A percentile compares a stretch with the other conserved stretches of the same genome.
Conservation (phyloP, 2,329 filamentous ascomycete species). For the Aspergillus vadensis region DNA sequence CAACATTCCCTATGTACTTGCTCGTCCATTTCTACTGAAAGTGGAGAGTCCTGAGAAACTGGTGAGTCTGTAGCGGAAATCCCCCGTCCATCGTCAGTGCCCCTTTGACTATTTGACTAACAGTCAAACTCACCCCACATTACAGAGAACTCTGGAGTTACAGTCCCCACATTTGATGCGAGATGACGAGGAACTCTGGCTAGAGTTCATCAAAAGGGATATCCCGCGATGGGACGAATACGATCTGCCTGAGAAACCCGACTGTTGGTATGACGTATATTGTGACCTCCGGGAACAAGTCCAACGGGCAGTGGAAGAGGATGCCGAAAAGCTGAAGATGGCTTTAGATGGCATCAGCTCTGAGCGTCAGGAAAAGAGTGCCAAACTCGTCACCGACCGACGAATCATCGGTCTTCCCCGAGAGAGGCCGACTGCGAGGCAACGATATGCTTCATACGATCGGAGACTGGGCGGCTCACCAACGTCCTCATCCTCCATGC, state of each 20-base stretch:
- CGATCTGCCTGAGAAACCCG: conserved; percentile 65
- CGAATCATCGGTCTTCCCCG: conserved; percentile 32
- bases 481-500: neutral
- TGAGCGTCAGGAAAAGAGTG: conserved; percentile 59
- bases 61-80: conserved; percentile 41
- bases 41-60: conserved; percentile 76
- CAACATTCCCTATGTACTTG: conserved; percentile 66
- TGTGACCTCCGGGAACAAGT: conserved; percentile 65
- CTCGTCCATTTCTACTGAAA: conserved; percentile 68
- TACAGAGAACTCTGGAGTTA: conserved; percentile 63
- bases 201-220: conserved; percentile 74
- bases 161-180: conserved; percentile 75
- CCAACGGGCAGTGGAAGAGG: conserved; percentile 57
- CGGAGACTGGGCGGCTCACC: conserved; percentile 33
- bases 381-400: conserved; percentile 56
- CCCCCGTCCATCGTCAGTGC: neutral
- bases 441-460: conserved; percentile 36
- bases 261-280: conserved; percentile 79
- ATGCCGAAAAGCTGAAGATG: conserved; percentile 60
- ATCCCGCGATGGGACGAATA: conserved; percentile 70
- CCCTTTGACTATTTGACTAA: conserved; percentile 1
- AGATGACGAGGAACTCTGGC: conserved; percentile 73
- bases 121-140: conserved; percentile 9
- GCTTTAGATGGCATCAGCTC: conserved; percentile 61
- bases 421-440: conserved; percentile 31